Evolutionary conservation across 495 filamentous ascomycete species (phyloP).

Genomic region (Aspergillus mulundensis): DNA sequence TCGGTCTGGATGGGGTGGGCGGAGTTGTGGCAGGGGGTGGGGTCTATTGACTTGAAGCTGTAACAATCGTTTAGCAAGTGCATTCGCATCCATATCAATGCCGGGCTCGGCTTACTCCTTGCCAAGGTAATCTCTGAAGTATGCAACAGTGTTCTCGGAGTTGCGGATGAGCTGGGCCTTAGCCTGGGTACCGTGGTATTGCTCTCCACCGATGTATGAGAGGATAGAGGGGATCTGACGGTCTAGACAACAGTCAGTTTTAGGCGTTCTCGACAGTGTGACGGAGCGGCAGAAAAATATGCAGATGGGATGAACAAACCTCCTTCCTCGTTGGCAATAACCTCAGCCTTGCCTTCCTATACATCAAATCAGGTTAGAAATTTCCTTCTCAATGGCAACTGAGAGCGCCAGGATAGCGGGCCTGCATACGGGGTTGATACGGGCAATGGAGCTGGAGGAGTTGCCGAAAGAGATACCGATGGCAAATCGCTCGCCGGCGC

Average conservation of each 20-base stretch:
- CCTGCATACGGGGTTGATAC: slow-evolving; percentile 59
- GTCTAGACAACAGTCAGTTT: slow-evolving; percentile 50
- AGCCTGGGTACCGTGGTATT: slow-evolving; percentile 94
- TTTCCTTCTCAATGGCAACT: not conserved
- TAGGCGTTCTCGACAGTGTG: slow-evolving; percentile 5
- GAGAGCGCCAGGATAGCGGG: not conserved
- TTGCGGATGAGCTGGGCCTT: slow-evolving; percentile 91
- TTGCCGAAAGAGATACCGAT: slow-evolving; percentile 99
- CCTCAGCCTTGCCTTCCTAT: slow-evolving; percentile 88
- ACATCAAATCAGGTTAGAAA: slow-evolving; percentile 15
- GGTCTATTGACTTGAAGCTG: slow-evolving; percentile 91
- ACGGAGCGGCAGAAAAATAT: not conserved
- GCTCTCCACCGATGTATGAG: slow-evolving; percentile 91
- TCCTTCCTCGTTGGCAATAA: slow-evolving; percentile 99
- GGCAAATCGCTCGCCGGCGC: slow-evolving; percentile 56
- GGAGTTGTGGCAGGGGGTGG: slow-evolving; percentile 88
- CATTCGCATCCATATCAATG: not conserved
- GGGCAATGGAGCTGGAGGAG: slow-evolving; percentile 94
- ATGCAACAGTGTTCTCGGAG: slow-evolving; percentile 84
- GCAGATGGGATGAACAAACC: slow-evolving; percentile 50
- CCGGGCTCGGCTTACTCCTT: slow-evolving; percentile 60
- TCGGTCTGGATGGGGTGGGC: slow-evolving; percentile 79
- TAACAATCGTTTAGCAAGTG: slow-evolving; percentile 8
- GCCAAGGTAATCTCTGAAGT: slow-evolving; percentile 92
- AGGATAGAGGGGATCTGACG: slow-evolving; percentile 93